phyloP scores from a whole-genome alignment of 176 grass and related monocot species.

The Cenchrus fungigraminus region DNA sequence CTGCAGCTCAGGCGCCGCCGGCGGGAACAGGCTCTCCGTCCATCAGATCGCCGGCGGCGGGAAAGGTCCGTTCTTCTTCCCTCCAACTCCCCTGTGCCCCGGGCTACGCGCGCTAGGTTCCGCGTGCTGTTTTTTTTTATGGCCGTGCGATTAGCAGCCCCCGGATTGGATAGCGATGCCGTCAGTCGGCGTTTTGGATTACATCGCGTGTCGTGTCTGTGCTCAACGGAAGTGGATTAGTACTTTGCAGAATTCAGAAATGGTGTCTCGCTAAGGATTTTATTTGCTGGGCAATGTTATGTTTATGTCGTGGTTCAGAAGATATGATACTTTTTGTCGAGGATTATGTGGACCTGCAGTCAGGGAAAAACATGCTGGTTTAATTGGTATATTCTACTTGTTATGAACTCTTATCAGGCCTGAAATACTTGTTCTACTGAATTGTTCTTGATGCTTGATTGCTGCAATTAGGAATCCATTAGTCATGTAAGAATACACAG shows the following conservation, averaged over 20 bases:
- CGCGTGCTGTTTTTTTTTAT: background rate
- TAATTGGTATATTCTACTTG: background rate
- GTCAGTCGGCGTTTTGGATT: background rate
- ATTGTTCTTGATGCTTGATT: background rate
- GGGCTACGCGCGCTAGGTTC: background rate
- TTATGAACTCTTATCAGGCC: background rate
- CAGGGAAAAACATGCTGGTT: background rate
- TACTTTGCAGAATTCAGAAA: slow-evolving; percentile 6
- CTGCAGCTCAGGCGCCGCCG: slow-evolving; percentile 50
- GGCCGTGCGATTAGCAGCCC: background rate
- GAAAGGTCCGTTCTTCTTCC: slow-evolving; percentile 46
- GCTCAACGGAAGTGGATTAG: background rate
- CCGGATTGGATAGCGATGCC: background rate
- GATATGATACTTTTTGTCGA: background rate
- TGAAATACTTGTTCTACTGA: background rate
- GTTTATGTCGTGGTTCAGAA: background rate
- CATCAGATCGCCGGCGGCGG: slow-evolving; percentile 88
- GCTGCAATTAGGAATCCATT: background rate
- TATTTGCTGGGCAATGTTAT: background rate
- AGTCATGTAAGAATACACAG: background rate
- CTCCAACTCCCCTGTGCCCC: background rate
- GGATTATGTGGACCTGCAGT: background rate
- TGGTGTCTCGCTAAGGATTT: background rate
- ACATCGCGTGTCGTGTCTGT: background rate
- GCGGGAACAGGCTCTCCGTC: slow-evolving; percentile 53